A percentile compares a stretch with the other conserved stretches of the same genome.
phyloP scores from a whole-genome alignment of 2,329 filamentous ascomycete genomes.

The Intubia oerlemansii region DNA sequence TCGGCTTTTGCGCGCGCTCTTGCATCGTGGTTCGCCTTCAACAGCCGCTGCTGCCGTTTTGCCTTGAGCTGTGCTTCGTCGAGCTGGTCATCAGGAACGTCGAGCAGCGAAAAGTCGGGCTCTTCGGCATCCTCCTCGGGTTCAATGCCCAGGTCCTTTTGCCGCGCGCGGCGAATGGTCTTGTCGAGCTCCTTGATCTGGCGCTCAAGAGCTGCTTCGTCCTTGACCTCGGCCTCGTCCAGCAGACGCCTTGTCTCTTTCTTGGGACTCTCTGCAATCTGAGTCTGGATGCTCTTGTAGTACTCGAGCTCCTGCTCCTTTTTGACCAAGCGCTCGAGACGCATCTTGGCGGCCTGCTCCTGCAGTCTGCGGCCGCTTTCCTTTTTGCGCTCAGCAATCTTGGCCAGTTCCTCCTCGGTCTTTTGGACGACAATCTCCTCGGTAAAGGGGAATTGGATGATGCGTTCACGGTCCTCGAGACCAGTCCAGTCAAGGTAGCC shows the following conservation, averaged over 20 bases:
- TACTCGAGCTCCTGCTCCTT: slow-evolving; percentile 94
- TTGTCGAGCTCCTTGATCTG: slow-evolving; percentile 78
- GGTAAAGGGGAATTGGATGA: slow-evolving; percentile 84
- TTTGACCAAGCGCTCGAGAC: slow-evolving; percentile 79
- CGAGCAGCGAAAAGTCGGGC: slow-evolving; percentile 72
- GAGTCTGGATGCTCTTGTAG: slow-evolving; percentile 62
- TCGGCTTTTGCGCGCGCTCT: slow-evolving; percentile 85
- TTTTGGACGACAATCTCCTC: slow-evolving; percentile 84
- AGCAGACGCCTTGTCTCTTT: slow-evolving; percentile 76
- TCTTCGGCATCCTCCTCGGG: slow-evolving; percentile 46
- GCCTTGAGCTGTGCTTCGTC: slow-evolving; percentile 82
- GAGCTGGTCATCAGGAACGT: slow-evolving; percentile 75
- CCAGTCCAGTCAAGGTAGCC: slow-evolving; percentile 78
- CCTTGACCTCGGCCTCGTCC: slow-evolving; percentile 79
- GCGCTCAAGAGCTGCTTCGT: slow-evolving; percentile 69
- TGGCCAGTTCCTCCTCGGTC: slow-evolving; percentile 78
- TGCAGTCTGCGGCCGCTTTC: slow-evolving; percentile 82
- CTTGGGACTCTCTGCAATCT: slow-evolving; percentile 58
- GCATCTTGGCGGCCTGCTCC: slow-evolving; percentile 94
- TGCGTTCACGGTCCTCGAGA: slow-evolving; percentile 68
- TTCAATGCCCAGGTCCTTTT: slow-evolving; percentile 67
- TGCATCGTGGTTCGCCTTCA: slow-evolving; percentile 91
- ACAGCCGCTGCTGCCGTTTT: slow-evolving; percentile 75
- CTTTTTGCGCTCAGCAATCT: slow-evolving; percentile 81
- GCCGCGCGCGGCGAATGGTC: slow-evolving; percentile 70